phyloP scores from a whole-genome alignment of 1,284 basidiomycete genomes.

The Ganoderma resinaceum region DNA sequence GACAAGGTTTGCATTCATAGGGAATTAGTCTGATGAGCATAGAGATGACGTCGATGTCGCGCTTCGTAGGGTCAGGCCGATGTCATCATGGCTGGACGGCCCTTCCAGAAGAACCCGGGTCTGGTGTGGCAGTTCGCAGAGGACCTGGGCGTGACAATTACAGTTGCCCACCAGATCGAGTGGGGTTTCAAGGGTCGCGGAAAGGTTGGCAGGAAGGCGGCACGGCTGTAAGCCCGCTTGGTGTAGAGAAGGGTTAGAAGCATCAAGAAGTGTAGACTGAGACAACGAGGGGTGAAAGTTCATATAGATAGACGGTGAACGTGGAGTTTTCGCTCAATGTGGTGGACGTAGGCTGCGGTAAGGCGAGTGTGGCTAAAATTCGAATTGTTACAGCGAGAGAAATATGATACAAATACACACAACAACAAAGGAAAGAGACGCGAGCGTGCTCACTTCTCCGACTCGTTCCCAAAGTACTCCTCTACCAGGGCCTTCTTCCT shows the following conservation, averaged over 20 bases:
- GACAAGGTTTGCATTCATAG: slow-evolving; percentile 40
- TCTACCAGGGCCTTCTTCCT: slow-evolving; percentile 86
- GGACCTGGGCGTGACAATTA: slow-evolving; percentile 54
- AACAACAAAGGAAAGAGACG: neutral
- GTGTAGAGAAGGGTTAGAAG: neutral
- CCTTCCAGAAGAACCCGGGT: slow-evolving; percentile 65
- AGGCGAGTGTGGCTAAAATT: neutral
- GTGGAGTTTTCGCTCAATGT: too few relatives aligned
- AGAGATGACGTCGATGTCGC: neutral
- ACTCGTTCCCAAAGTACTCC: slow-evolving; percentile 68
- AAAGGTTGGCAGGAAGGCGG: slow-evolving; percentile 20
- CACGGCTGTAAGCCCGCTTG: neutral
- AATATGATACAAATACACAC: slow-evolving; percentile 6
- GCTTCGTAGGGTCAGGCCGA: slow-evolving; percentile 46
- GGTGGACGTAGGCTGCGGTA: neutral
- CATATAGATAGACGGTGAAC: neutral
- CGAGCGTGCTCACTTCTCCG: slow-evolving; percentile 14
- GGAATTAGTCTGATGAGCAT: neutral
- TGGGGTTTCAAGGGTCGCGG: slow-evolving; percentile 52
- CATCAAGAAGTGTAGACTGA: neutral
- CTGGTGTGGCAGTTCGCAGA: slow-evolving; percentile 59
- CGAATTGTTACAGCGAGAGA: neutral
- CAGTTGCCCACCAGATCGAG: slow-evolving; percentile 56
- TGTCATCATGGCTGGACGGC: slow-evolving; percentile 56
- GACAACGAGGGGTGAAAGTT: neutral